These are phyloP conservation scores for Suillus spraguei DNA, from an alignment of 768 basidiomycete species.

Conservation along the genomic window DNA sequence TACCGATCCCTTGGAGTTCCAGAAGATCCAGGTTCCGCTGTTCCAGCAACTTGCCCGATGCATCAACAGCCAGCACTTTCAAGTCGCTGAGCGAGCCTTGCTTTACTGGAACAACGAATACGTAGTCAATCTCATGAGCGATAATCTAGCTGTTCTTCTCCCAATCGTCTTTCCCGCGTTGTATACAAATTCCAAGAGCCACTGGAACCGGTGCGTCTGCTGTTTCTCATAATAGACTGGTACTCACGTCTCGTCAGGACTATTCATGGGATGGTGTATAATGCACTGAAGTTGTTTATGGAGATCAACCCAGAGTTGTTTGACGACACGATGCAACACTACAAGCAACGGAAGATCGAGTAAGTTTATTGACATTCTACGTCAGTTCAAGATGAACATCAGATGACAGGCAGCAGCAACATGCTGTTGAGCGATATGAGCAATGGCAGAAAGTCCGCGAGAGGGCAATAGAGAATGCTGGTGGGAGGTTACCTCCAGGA, in stretches of 20 bases:
- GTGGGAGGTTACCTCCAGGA: constrained; percentile 70
- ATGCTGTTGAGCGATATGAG: constrained; percentile 81
- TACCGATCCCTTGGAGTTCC: constrained; percentile 94
- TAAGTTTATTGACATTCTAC: constrained; percentile 43
- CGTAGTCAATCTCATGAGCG: constrained; percentile 98
- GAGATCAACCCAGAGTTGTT: constrained; percentile 98
- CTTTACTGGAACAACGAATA: constrained; percentile 99
- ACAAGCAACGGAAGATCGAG: constrained; percentile 86
- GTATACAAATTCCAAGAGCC: constrained; percentile 93
- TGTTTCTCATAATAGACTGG: constrained; percentile 9
- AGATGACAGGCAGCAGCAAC: constrained; percentile 76
- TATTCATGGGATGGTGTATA: constrained; percentile 99
- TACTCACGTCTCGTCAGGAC: constrained; percentile 56
- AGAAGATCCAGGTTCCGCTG: constrained; percentile 89
- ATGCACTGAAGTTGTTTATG: constrained; percentile 98
- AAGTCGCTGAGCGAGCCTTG: constrained; percentile 95
- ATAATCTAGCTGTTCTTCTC: constrained; percentile 84
- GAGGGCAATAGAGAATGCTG: constrained; percentile 70
- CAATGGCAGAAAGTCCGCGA: constrained; percentile 88
- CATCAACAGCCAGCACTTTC: constrained; percentile 99
- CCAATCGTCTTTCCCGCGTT: constrained; percentile 97
- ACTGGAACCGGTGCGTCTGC: constrained; percentile 91
- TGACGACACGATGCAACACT: constrained; percentile 90
- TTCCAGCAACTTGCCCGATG: constrained; percentile 96
- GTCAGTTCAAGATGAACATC: constrained; percentile 1